phyloP scores from a whole-genome alignment of 2,329 filamentous ascomycete species.

The Neofusicoccum cordaticola region DNA sequence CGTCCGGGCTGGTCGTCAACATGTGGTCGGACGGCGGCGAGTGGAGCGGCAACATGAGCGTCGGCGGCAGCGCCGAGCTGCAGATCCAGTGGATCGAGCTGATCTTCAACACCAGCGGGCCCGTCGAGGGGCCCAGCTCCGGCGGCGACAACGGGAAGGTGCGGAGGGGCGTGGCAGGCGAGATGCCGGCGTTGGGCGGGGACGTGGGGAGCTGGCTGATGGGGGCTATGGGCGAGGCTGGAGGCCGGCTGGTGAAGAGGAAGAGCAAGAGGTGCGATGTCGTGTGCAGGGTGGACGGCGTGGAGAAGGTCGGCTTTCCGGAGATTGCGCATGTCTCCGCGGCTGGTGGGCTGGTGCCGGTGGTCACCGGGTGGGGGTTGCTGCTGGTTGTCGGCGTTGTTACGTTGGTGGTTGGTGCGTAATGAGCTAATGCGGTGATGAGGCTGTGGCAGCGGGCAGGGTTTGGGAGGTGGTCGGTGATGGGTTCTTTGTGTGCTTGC shows the following conservation, averaged over 20 bases:
- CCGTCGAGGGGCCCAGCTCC: conserved; percentile 26
- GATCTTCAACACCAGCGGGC: conserved; percentile 47
- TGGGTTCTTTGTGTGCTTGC: not conserved
- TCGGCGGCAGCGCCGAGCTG: conserved; percentile 50
- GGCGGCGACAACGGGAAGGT: conserved; percentile 23
- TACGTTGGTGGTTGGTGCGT: conserved; percentile 24
- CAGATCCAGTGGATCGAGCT: conserved; percentile 64
- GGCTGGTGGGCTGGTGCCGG: not conserved
- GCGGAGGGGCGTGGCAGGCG: not conserved
- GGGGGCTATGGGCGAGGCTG: not conserved
- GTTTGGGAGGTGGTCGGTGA: too few species aligned
- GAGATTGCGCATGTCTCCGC: conserved; percentile 30
- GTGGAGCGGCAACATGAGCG: conserved; percentile 60
- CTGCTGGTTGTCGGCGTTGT: conserved; percentile 25
- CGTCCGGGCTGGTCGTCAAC: conserved; percentile 56
- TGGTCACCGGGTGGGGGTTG: conserved; percentile 23
- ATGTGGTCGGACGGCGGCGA: conserved; percentile 60
- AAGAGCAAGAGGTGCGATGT: conserved; percentile 25
- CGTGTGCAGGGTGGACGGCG: conserved; percentile 38
- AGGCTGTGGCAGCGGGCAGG: too few species aligned
- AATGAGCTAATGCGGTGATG: not conserved
- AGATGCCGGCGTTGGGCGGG: not conserved
- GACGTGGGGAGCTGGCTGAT: not conserved
- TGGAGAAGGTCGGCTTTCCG: conserved; percentile 32
- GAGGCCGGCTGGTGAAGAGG: conserved; percentile 18